Evolutionary conservation across 2,329 filamentous ascomycete genomes (phyloP), one percentile per base, ranked within the genome.

Genomic region (Aspergillus terreus): DNA sequence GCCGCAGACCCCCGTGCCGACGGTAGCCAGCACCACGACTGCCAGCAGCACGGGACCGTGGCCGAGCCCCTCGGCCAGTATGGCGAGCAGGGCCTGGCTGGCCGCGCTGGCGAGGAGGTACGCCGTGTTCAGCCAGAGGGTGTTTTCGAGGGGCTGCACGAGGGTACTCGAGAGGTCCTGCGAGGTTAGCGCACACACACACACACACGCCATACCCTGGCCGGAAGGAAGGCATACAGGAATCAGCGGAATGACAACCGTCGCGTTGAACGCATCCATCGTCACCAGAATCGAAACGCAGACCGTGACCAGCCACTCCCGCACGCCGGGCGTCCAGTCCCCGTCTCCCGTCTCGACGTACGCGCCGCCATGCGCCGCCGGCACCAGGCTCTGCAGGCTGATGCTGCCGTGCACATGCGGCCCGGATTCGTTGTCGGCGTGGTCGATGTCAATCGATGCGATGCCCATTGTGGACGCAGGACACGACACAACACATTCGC

Each of bases 111-210:
- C 55, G 4, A 80, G 62, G 0, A 81, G 68, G 52, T 79, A 81
- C 3, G 72, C 70, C 0, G 77, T 75, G 2, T 74, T 76, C 11
- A 76, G 69, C 79, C 79, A 82, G 51, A 80, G 75, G 0, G 73
- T 67, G 44, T 72, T 67, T 9, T 32, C 72, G 56, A 55, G 66
- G 52, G 51, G 70, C 60, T 42, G 68, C 46, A 21, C 76, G 59
- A 55, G 71, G 55, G 14, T 62, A 43, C 38, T 73, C 61, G 58
- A 78, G 57, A 58, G 61, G 56, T 68, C 46, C 57, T 69, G 44
- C 23, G 4, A 23, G 19, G 15, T 19, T 9, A 17, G 23, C n/a
- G n/a, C n/a, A n/a, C n/a, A n/a, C n/a, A n/a, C n/a, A n/a, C n/a
- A n/a, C n/a, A n/a, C n/a, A n/a, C n/a, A n/a, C n/a, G n/a, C n/a